These are phyloP conservation scores for Amphichorda felina DNA, from an alignment of 2,329 filamentous ascomycete genomes.

Conservation along the genomic window DNA sequence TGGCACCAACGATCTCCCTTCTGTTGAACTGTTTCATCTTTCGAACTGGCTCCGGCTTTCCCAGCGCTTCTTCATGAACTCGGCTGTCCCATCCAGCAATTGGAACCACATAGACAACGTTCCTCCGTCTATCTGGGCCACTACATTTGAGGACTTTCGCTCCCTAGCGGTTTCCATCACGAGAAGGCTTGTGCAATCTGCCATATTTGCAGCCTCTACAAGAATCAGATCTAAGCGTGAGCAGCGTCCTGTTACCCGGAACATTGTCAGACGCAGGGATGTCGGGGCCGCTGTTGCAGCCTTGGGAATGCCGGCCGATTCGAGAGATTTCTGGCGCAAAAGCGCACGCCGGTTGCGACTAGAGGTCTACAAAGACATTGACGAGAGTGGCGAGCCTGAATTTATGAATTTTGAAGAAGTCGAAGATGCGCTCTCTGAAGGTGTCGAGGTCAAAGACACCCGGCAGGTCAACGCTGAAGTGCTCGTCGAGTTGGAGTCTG, in stretches of 20 bases:
- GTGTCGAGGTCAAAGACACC: no score
- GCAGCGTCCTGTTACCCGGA: constrained; percentile 13
- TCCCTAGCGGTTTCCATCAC: constrained; percentile 56
- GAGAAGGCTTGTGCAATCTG: constrained; percentile 55
- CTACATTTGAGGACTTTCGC: constrained; percentile 67
- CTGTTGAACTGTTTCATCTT: constrained; percentile 45
- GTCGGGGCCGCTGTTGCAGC: constrained; percentile 36
- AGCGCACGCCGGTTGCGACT: constrained; percentile 37
- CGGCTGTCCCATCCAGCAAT: constrained; percentile 45
- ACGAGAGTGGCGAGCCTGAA: constrained; percentile 10
- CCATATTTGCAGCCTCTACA: constrained; percentile 59
- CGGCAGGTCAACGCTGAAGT: no score
- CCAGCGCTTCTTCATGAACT: constrained; percentile 65
- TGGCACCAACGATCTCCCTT: constrained; percentile 23
- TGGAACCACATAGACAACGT: constrained; percentile 53
- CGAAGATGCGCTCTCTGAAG: constrained; percentile 21
- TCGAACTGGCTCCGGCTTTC: constrained; percentile 53
- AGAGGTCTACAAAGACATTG: constrained; percentile 25
- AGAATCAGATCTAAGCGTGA: constrained; percentile 43
- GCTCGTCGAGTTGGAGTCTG: no score
- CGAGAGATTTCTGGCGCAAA: constrained; percentile 30
- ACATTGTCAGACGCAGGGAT: constrained; percentile 28
- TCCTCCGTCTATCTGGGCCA: constrained; percentile 59
- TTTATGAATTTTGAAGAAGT: constrained; percentile 31
- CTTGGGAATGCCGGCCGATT: constrained; percentile 26